Conservation (phyloP, 805 yeast species). For the Ogataea glucozyma region DNA sequence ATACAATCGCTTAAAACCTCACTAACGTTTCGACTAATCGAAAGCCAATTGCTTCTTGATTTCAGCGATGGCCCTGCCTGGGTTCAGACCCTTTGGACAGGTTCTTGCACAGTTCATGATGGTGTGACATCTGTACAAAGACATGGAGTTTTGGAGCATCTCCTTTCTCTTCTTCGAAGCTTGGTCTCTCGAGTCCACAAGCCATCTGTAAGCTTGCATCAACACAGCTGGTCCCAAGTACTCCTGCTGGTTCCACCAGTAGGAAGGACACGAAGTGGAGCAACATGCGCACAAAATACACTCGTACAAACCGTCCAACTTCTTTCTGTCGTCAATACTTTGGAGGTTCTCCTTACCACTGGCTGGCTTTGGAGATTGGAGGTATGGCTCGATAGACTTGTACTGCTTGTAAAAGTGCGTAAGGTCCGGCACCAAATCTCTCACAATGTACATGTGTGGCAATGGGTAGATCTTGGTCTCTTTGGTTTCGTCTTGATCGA, state of each 20-base stretch:
- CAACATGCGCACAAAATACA: conserved; percentile 99
- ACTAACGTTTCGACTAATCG: conserved; percentile 40
- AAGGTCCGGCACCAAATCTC: conserved; percentile 96
- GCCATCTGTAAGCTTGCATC: conserved; percentile 99
- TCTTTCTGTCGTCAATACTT: conserved; percentile 88
- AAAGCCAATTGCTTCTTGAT: conserved; percentile 92
- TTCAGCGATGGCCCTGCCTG: conserved; percentile 96
- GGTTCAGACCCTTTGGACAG: conserved; percentile 98
- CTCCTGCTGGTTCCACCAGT: conserved; percentile 99
- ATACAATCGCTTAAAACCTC: background rate
- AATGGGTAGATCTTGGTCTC: conserved; percentile 90
- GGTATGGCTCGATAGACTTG: conserved; percentile 95
- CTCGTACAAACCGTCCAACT: conserved; percentile 95
- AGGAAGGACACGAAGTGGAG: conserved; percentile 97
- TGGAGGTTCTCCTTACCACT: conserved; percentile 95
- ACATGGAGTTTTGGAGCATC: conserved; percentile 95
- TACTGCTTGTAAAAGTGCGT: conserved; percentile 98
- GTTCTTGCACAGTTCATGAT: conserved; percentile 98
- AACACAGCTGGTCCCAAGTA: conserved; percentile 98
- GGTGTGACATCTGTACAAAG: conserved; percentile 97
- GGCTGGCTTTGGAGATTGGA: conserved; percentile 82
- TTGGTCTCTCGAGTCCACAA: conserved; percentile 94
- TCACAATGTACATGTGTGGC: conserved; percentile 97
- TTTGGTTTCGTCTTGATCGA: conserved; percentile 75
- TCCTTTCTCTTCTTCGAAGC: conserved; percentile 79